These are phyloP conservation scores for Sporisorium scitamineum DNA, from an alignment of 1,284 basidiomycete genomes.

Conservation along the genomic window DNA sequence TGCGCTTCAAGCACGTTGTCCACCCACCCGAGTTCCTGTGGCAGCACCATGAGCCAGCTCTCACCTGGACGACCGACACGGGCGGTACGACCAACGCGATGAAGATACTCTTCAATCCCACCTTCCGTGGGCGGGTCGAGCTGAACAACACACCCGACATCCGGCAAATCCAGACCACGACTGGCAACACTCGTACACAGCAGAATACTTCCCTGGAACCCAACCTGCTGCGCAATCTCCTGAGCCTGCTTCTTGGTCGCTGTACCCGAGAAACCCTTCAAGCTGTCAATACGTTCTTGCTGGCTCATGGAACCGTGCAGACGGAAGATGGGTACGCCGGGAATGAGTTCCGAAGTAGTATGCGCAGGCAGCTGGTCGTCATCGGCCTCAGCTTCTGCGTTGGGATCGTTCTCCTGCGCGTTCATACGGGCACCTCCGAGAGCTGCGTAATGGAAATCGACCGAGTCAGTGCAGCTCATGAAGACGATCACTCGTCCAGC, in stretches of 20 bases:
- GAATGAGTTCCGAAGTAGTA: slow-evolving; percentile 76
- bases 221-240: slow-evolving; percentile 2
- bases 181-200: slow-evolving; percentile 97
- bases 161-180: slow-evolving; percentile 94
- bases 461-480: slow-evolving; percentile 94
- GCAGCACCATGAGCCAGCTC: slow-evolving; percentile 91
- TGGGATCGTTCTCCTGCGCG: slow-evolving; percentile 42
- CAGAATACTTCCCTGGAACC: slow-evolving; percentile 75
- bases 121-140: slow-evolving; percentile 98
- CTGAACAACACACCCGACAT: slow-evolving; percentile 93
- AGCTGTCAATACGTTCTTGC: slow-evolving; percentile 81
- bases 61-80: slow-evolving; percentile 88
- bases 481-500: slow-evolving; percentile 85
- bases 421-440: slow-evolving; percentile 83
- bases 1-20: slow-evolving; percentile 76
- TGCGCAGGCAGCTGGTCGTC: slow-evolving; percentile 59
- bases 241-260: slow-evolving; percentile 13
- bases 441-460: slow-evolving; percentile 96
- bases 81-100: slow-evolving; percentile 95
- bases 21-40: slow-evolving; percentile 88
- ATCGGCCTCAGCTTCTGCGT: slow-evolving; percentile 49
- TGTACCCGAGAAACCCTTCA: slow-evolving; percentile 79
- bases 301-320: slow-evolving; percentile 93
- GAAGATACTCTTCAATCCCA: slow-evolving; percentile 95
- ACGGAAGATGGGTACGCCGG: slow-evolving; percentile 83